Base-by-base conservation (phyloP, 352 stramenopile genomes). In the Phytophthora quininea region DNA sequence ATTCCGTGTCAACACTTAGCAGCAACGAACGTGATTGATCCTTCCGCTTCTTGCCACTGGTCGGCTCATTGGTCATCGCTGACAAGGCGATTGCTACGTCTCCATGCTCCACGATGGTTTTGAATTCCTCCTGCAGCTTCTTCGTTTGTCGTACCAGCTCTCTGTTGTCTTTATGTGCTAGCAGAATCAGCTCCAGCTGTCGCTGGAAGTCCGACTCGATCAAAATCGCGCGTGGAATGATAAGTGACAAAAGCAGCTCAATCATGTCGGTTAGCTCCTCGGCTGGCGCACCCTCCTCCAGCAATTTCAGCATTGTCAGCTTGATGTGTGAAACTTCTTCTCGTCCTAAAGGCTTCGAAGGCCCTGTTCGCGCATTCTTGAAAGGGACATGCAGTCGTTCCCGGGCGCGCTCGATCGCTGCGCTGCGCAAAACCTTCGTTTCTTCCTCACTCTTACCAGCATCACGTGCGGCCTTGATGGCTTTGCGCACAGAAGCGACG, bases 81-180 rank as follows among this genome's bases (percentile, higher is more conserved):
- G 67, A 58, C 52, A 76, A 51, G 46, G 74, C 62, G 12, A 24
- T 60, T 9, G 69, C 69, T 54, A 64, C 33, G 50, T 84, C 74
- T 29, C 73, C 71, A 60, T 72, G 80, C 43, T 91, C 82, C 50
- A 91, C 77, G 58, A 93, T 89, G n/a, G 67, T 74, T 50, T 90
- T 82, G 67, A 92, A 93, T 45, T 92, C 83, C 47, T 96, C 88
- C 54, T 90, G 69, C 27, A 96, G 64, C 51, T 89, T 90, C 57
- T 84, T 92, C 11, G 88, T 92, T 53, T 93, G 84, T 38, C 86
- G 85, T 31, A 94, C 83, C 43, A 96, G 73, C 55, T 96, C 88
- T 69, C 93, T 93, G 80, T 94, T 93, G 69, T 96, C 86, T 46
- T 93, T 90, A 62, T 94, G 83, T 10, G 86, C 84, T 52, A 93